Conservation (phyloP, 208 protist genomes). For the Kentomonas sorsogonicus region DNA sequence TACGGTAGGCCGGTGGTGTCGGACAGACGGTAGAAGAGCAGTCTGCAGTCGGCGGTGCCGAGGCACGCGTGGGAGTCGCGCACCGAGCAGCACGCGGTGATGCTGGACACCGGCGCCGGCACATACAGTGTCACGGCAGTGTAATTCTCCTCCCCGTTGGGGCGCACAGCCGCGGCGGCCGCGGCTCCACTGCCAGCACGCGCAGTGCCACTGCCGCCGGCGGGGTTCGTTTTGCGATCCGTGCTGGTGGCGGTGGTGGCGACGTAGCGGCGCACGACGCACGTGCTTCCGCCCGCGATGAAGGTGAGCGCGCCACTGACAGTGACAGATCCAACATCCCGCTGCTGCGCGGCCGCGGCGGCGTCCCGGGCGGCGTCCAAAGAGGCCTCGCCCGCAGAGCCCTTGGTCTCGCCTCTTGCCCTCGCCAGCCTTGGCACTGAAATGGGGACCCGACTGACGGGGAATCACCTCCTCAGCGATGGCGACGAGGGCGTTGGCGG, state of each 20-base stretch:
- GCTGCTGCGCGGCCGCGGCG: slow-evolving; percentile 31
- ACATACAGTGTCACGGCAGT: slow-evolving; percentile 49
- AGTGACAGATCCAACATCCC: too few relatives aligned
- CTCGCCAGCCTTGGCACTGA: neutral
- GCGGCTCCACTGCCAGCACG: too few relatives aligned
- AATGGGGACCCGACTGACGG: too few relatives aligned
- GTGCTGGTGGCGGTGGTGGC: too few relatives aligned
- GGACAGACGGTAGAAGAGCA: slow-evolving; percentile 75
- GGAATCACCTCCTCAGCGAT: slow-evolving; percentile 35
- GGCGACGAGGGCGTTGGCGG: slow-evolving; percentile 34
- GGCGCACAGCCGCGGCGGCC: slow-evolving; percentile 23
- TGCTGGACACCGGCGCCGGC: slow-evolving; percentile 33
- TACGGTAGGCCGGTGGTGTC: slow-evolving; percentile 51
- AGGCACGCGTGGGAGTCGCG: slow-evolving; percentile 77
- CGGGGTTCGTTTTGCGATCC: too few relatives aligned
- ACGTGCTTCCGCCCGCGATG: slow-evolving; percentile 50
- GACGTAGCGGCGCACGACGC: slow-evolving; percentile 55
- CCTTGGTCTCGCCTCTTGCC: slow-evolving; percentile 1
- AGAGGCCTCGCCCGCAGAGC: neutral
- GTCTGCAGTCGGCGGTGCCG: slow-evolving; percentile 57
- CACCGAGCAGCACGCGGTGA: slow-evolving; percentile 80
- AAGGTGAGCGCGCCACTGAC: slow-evolving; percentile 51
- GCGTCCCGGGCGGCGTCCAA: too few relatives aligned
- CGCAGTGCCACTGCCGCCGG: too few relatives aligned
- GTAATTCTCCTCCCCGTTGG: slow-evolving; percentile 62